A percentile compares a stretch with the other conserved stretches of the same genome.
phyloP scores from a whole-genome alignment of 202 grass and related monocot species.

The Carex arenaria region DNA sequence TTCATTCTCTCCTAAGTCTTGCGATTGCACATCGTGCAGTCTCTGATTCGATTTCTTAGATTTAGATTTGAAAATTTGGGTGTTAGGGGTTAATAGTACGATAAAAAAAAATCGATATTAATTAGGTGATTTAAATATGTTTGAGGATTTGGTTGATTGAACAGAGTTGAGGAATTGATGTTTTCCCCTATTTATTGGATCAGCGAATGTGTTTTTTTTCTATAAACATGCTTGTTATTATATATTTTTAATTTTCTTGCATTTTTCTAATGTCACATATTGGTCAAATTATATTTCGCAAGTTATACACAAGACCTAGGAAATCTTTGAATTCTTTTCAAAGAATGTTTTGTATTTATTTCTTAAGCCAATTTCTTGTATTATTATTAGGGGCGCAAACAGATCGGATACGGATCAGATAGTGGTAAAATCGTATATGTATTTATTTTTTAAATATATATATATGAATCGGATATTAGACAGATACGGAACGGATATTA shows the following conservation, averaged over 20 bases:
- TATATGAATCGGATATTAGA: too few relatives aligned
- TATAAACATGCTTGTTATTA: background rate
- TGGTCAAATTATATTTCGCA: background rate
- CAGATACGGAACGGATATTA: too few relatives aligned
- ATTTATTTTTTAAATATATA: too few relatives aligned
- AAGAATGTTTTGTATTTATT: too few relatives aligned
- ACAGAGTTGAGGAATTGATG: constrained; percentile 16
- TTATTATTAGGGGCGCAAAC: too few relatives aligned
- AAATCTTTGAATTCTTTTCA: background rate
- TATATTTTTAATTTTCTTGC: constrained; percentile 1
- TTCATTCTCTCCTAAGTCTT: constrained; percentile 80
- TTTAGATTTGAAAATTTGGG: background rate
- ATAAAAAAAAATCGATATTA: background rate
- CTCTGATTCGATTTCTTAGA: constrained; percentile 26
- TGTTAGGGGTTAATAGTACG: background rate
- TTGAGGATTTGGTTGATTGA: background rate
- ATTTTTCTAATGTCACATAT: background rate
- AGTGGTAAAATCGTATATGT: too few relatives aligned
- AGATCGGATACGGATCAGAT: too few relatives aligned
- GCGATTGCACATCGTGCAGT: constrained; percentile 59
- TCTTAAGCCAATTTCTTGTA: background rate
- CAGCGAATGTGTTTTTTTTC: background rate
- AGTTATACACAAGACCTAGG: background rate
- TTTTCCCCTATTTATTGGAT: background rate
- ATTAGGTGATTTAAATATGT: background rate